phyloP scores from a whole-genome alignment of 169 alveolate species.

The Plasmodium knowlesi region DNA sequence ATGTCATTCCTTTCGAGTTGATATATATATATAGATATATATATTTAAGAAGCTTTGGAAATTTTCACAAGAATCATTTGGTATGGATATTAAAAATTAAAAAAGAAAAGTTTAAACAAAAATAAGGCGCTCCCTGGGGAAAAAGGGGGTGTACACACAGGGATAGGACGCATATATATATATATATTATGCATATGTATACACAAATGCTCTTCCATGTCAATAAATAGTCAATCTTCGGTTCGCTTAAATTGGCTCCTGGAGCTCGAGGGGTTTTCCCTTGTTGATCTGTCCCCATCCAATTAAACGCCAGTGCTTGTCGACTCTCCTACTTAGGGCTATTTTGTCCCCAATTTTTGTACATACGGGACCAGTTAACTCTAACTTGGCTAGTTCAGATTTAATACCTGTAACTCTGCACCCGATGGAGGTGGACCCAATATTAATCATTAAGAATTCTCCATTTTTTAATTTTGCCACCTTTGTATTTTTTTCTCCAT shows the following conservation, averaged over 20 bases:
- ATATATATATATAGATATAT: neutral
- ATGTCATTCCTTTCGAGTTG: constrained; percentile 12
- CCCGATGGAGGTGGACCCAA: constrained; percentile 97
- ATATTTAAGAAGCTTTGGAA: constrained; percentile 10
- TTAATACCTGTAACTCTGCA: constrained; percentile 94
- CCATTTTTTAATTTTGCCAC: constrained; percentile 96
- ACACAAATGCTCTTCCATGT: neutral
- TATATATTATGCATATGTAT: neutral
- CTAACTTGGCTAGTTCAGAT: constrained; percentile 93
- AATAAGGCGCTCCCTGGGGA: neutral
- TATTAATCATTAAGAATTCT: constrained; percentile 97
- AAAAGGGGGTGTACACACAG: neutral
- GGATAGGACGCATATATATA: neutral
- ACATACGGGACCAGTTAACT: constrained; percentile 93
- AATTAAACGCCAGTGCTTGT: constrained; percentile 97
- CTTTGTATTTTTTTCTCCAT: constrained; percentile 90
- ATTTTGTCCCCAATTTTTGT: constrained; percentile 96
- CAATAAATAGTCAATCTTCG: neutral
- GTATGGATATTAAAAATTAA: constrained; percentile 12
- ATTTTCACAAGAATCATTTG: constrained; percentile 64
- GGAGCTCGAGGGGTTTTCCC: constrained; percentile 87
- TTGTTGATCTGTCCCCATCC: constrained; percentile 97
- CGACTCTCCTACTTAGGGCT: constrained; percentile 97
- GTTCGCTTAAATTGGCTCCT: constrained; percentile 73
- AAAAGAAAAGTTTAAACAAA: constrained; percentile 46